Conservation (phyloP, 2,329 filamentous ascomycete species). For the Teratosphaeria gauchensis region DNA sequence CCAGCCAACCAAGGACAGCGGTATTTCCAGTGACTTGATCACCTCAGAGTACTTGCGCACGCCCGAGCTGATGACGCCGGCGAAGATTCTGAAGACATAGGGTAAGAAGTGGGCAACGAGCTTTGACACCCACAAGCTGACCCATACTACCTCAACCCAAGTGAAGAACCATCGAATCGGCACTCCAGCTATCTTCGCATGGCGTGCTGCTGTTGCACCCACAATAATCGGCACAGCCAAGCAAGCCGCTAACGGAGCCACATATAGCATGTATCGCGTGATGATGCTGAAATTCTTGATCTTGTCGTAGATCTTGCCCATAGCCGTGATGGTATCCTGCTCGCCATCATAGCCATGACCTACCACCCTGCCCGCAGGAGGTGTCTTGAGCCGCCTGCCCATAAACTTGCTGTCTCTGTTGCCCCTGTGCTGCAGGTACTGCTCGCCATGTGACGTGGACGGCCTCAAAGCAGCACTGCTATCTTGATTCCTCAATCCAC, state of each 20-base stretch:
- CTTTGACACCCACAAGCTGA: conserved; percentile 49
- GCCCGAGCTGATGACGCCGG: conserved; percentile 54
- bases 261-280: conserved; percentile 55
- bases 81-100: conserved; percentile 49
- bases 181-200: conserved; percentile 44
- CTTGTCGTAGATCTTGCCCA: conserved; percentile 52
- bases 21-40: conserved; percentile 49
- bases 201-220: conserved; percentile 35
- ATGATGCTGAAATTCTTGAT: conserved; percentile 54
- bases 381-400: conserved; percentile 22
- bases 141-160: conserved; percentile 56
- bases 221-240: conserved; percentile 55
- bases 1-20: conserved; percentile 52
- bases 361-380: conserved; percentile 22
- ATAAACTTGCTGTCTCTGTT: conserved; percentile 31
- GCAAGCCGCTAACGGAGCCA: conserved; percentile 47
- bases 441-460: conserved; percentile 18
- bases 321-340: conserved; percentile 47
- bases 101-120: conserved; percentile 50
- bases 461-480: conserved; percentile 24
- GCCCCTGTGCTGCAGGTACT: conserved; percentile 12
- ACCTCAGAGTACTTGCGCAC: conserved; percentile 55
- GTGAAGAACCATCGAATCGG: conserved; percentile 52
- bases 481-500: conserved; percentile 29
- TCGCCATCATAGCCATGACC: conserved; percentile 33